Evolutionary conservation across 2,329 filamentous ascomycete species (phyloP), one percentile per base, ranked within the genome.

Genomic region (Helotiales sp.): DNA sequence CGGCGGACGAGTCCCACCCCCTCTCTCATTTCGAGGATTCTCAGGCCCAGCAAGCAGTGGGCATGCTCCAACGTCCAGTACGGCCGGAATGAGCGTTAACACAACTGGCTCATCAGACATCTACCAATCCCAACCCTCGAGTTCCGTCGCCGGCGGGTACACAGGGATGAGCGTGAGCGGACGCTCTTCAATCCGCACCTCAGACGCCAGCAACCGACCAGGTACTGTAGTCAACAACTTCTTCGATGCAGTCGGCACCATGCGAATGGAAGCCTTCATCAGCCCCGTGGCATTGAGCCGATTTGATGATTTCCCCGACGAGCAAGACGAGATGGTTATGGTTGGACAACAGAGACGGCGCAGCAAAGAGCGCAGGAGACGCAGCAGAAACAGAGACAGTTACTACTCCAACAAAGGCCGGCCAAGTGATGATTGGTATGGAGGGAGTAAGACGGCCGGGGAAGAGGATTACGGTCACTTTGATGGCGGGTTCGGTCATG

Each of bases 231-330:
- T 74, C 11, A 77, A 77, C 47, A 78, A 78, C 78, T 94, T 96
- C 81, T 96, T 96, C 75, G 93, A 96, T 73, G 91, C 91, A 1
- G 90, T 96, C 66, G 93, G 94, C 1, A 98, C 94, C 1, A 89
- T 98, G 55, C 89, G 96, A 30, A 98, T 99, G 95, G 95, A 98
- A 79, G 96, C 96, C 0, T 99, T 98, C 78, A 96, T 99, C 72
- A 88, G 84, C 73, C 88, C 88, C 0, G 77, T 89, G 11, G 82
- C 85, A 11, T 57, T 75, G 50, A 67, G 66, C 8, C 63, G 70
- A 15, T 76, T 76, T 54, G 75, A 77, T 30, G 75, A 77, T 40
- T 74, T 63, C 61, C 75, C 74, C 2, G 71, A 77, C 55, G 75
- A 78, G 67, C 70, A 74, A 64, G 76, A 76, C 45, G 75, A 77